A percentile compares a stretch with the other conserved stretches of the same genome.
Conservation (phyloP, 208 protist genomes). For the Trypanosomatidae sp. region DNA sequence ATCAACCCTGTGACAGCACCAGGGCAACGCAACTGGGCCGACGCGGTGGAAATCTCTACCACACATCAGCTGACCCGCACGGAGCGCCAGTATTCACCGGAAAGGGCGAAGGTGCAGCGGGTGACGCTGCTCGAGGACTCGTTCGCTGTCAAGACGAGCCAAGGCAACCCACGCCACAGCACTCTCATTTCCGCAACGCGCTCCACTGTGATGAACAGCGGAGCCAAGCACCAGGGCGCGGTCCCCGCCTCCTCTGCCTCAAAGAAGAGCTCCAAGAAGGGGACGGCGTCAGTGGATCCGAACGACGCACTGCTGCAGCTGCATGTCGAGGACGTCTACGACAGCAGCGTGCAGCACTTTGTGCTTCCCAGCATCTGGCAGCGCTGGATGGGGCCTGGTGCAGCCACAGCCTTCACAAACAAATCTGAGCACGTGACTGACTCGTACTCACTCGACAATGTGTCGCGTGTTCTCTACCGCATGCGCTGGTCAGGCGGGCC, state of each 20-base stretch:
- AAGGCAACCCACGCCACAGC: conserved; percentile 23
- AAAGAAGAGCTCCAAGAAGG: not conserved
- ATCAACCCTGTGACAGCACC: not conserved
- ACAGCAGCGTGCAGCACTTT: conserved; percentile 43
- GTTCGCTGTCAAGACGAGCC: conserved; percentile 5
- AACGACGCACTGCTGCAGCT: conserved; percentile 32
- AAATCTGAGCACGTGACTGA: not conserved
- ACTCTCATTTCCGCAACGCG: conserved; percentile 8
- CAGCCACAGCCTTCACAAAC: not conserved
- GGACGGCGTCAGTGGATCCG: not conserved
- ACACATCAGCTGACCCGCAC: conserved; percentile 23
- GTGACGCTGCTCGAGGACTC: conserved; percentile 27
- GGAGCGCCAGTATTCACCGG: conserved; percentile 28
- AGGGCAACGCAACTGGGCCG: conserved; percentile 13
- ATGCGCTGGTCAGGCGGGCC: conserved; percentile 34
- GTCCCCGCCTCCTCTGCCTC: not conserved
- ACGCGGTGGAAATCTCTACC: conserved; percentile 27
- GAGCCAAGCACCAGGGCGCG: conserved; percentile 3
- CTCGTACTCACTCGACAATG: conserved; percentile 3
- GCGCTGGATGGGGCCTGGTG: conserved; percentile 14
- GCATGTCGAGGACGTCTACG: conserved; percentile 27
- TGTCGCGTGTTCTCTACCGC: conserved; percentile 24
- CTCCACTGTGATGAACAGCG: conserved; percentile 22
- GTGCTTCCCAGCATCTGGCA: conserved; percentile 14
- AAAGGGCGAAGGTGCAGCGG: conserved; percentile 28